Evolutionary conservation across 192 early-diverging fungal species (phyloP), one percentile per base, ranked within the genome.

Genomic region (Thoreauomyces humboldtii): DNA sequence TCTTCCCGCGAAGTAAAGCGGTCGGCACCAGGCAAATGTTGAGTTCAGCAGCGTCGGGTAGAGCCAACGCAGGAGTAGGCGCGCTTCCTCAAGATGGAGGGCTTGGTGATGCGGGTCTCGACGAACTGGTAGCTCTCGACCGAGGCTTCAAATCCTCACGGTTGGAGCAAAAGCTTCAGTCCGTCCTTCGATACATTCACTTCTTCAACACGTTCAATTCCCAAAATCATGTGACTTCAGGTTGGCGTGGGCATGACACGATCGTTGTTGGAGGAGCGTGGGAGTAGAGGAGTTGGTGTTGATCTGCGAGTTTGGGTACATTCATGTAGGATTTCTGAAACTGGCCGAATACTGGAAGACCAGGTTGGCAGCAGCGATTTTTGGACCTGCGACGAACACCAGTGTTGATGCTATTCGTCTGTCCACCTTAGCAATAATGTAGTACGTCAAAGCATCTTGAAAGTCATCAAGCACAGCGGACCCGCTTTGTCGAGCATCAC

Each of bases 341-440:
- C 46, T 69, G 34, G 60, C 67, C 4, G 59, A 69, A 14, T 62
- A 62, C 28, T 69, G 67, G 67, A 42, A 38, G 7, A 69, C 59
- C 14, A 62, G 67, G 67, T 69, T 41, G 28, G 27, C n/a, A n/a
- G n/a, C n/a, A n/a, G n/a, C n/a, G n/a, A n/a, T n/a, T n/a, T n/a
- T n/a, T n/a, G n/a, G n/a, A n/a, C n/a, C n/a, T n/a, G n/a, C n/a
- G n/a, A n/a, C n/a, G n/a, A n/a, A n/a, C n/a, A n/a, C n/a, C n/a
- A n/a, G n/a, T n/a, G n/a, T n/a, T n/a, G n/a, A n/a, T n/a, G n/a
- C n/a, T n/a, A n/a, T n/a, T n/a, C n/a, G n/a, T 4, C 9, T 15
- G 6, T 28, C 32, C 17, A 2, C 15, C 27, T 7, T 14, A 69
- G 67, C 50, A 55, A 38, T 27, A 69, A 69, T 43, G 37, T 61